Evolutionary conservation across 345 rosid genomes (phyloP).

Genomic region (Microcos paniculata): DNA sequence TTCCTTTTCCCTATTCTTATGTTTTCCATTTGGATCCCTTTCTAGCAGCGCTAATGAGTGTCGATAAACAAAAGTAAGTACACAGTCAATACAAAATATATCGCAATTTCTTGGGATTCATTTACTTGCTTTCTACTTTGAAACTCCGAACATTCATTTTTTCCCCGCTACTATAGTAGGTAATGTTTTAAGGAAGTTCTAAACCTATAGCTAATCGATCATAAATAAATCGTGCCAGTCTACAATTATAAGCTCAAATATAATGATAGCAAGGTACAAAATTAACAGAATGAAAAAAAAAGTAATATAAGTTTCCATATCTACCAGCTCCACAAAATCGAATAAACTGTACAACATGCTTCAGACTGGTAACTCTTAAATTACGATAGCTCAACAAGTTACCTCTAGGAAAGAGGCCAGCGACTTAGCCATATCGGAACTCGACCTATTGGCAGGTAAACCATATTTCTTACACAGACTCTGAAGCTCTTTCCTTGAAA

Average conservation of each 20-base stretch:
- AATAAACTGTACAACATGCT: background rate
- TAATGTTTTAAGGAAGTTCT: background rate
- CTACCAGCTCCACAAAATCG: background rate
- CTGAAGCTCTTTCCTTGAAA: constrained; percentile 76
- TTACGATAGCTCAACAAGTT: background rate
- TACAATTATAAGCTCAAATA: constrained; percentile 2
- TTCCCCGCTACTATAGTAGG: no score
- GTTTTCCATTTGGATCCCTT: no score
- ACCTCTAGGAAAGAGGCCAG: constrained; percentile 54
- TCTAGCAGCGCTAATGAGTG: background rate
- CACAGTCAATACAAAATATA: background rate
- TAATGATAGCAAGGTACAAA: background rate
- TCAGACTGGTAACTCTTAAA: background rate
- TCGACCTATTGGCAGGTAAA: constrained; percentile 73
- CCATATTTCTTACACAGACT: constrained; percentile 65
- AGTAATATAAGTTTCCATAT: background rate
- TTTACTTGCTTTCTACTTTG: background rate
- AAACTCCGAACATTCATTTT: background rate
- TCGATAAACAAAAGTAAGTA: background rate
- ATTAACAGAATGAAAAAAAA: background rate
- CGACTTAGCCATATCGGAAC: constrained; percentile 57
- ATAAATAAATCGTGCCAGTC: background rate
- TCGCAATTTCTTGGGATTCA: background rate
- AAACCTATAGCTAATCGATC: background rate
- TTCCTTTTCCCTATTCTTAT: background rate